Evolutionary conservation across 2,329 filamentous ascomycete genomes (phyloP), one percentile per base, ranked within the genome.

Genomic region (Proliferodiscus dingleyae): DNA sequence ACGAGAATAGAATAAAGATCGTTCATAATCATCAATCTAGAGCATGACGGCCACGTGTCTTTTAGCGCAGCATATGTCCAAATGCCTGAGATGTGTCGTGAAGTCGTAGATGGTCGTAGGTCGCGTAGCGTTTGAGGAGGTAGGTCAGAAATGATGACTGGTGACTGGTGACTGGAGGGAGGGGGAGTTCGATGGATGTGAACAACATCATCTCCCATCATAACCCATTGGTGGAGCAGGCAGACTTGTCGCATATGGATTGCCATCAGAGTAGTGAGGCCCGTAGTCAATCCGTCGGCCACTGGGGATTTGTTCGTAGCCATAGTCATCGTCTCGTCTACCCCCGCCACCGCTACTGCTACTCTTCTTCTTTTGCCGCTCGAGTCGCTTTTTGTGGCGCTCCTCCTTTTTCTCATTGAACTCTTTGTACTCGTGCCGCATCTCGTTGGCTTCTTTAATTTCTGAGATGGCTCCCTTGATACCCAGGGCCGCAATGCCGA

Each of bases 391-490:
- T 52, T 66, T 65, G 49, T 68, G 66, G 51, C 65, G 57, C 43
- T 70, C 61, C 59, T 70, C 66, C 43, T 69, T 65, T 56, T 75
- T 69, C 39, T 69, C 61, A 54, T 77, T 71, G 46, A 83, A 73
- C 51, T 81, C 72, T 42, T 71, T 68, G 43, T 71, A 72, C 58
- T 74, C 71, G 54, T 75, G 73, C 49, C 77, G 71, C 62, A 81
- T 73, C 63, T 82, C 74, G 48, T 78, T 77, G 65, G 80, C 79
- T 60, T 84, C 78, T 64, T 83, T 81, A 78, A 82, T 85, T 62
- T 84, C 80, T 4, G 71, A 72, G 23, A 60, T 50, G 73, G 81
- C 81, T 41, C 77, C 75, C 63, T 83, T 84, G 68, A 85, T 80
- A 63, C 82, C 81, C 44, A 85, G 68, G 19, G 79, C 80, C 23